Percentiles rank a stretch among this genome's conserved stretches.
Conservation (phyloP, 176 grass and related monocot genomes). For the Triticum timopheevii region DNA sequence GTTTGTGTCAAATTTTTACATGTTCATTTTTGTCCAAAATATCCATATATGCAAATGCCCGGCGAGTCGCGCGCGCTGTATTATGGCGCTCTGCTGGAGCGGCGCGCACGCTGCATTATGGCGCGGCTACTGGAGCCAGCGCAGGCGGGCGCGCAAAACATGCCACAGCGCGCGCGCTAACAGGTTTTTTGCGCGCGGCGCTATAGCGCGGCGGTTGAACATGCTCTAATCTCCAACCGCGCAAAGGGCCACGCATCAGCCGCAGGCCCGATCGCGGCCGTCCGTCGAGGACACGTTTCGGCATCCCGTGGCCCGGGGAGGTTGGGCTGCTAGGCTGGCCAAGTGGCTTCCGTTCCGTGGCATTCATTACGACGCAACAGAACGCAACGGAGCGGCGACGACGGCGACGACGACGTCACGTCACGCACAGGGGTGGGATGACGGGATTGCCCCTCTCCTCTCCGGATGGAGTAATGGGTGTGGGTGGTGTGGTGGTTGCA, state of each 20-base stretch:
- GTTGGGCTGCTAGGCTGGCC: background rate
- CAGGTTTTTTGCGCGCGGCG: too few relatives aligned
- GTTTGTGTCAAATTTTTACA: too few relatives aligned
- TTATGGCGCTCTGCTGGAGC: too few relatives aligned
- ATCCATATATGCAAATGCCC: too few relatives aligned
- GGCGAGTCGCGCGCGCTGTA: too few relatives aligned
- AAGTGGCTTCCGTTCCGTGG: background rate
- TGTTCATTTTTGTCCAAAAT: too few relatives aligned
- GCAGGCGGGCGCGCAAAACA: too few relatives aligned
- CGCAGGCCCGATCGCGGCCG: background rate
- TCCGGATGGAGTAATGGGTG: background rate
- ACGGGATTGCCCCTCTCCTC: background rate
- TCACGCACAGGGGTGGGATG: background rate
- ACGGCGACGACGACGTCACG: background rate
- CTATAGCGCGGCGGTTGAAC: too few relatives aligned
- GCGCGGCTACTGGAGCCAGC: too few relatives aligned
- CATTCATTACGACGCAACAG: background rate
- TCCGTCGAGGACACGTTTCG: conserved; percentile 27
- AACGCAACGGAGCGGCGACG: background rate
- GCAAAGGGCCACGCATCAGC: background rate
- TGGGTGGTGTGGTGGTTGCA: conserved; percentile 18
- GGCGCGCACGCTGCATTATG: too few relatives aligned
- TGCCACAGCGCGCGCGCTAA: too few relatives aligned
- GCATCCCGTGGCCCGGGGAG: background rate
- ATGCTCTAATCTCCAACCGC: background rate